Evolutionary conservation across 1,284 basidiomycete species (phyloP).

Genomic region (Sporisorium iseilematis-ciliati): DNA sequence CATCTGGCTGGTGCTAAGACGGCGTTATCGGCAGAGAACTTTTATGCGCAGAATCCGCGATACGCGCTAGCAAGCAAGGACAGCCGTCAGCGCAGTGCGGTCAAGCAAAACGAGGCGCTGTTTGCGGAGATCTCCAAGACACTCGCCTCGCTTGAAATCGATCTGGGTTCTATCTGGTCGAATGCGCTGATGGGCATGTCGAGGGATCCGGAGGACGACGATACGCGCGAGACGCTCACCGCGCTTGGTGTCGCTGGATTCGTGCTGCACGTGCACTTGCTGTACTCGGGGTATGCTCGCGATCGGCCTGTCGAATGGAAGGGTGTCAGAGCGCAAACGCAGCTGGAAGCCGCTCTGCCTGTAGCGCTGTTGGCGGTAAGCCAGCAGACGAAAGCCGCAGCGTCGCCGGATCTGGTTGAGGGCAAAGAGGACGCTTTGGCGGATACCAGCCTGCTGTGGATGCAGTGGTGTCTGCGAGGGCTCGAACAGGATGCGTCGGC

Average conservation of each 20-base stretch:
- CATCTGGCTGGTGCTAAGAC: slow-evolving; percentile 28
- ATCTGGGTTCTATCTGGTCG: slow-evolving; percentile 38
- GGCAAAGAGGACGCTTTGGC: slow-evolving; percentile 44
- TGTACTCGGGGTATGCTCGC: slow-evolving; percentile 38
- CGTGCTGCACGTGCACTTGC: slow-evolving; percentile 36
- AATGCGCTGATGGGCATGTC: slow-evolving; percentile 31
- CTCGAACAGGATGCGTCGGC: slow-evolving; percentile 25
- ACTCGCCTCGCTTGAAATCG: slow-evolving; percentile 37
- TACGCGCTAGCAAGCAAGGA: slow-evolving; percentile 19
- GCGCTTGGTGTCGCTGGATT: slow-evolving; percentile 39
- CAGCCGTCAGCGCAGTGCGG: slow-evolving; percentile 14
- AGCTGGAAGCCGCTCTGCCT: slow-evolving; percentile 45
- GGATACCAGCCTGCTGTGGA: slow-evolving; percentile 45
- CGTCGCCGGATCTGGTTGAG: slow-evolving; percentile 26
- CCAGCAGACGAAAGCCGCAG: slow-evolving; percentile 46
- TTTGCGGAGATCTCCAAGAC: slow-evolving; percentile 51
- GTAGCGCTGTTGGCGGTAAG: slow-evolving; percentile 31
- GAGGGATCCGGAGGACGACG: slow-evolving; percentile 32
- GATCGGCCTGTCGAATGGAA: slow-evolving; percentile 43
- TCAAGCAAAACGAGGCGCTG: slow-evolving; percentile 35
- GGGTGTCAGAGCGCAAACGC: slow-evolving; percentile 29
- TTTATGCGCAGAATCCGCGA: slow-evolving; percentile 24
- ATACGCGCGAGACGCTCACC: slow-evolving; percentile 28
- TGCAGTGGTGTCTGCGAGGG: slow-evolving; percentile 42
- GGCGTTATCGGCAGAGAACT: slow-evolving; percentile 34